phyloP scores from a whole-genome alignment of 164 flowering plant species.

The Vitis vinifera region ASM3070453v1 NC_081820.1:13096001-13096500 shows the following conservation, averaged over 20 bases:
- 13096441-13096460: too few relatives aligned
- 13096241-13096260: constrained; percentile 11
- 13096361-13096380: too few relatives aligned
- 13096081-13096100: constrained; percentile 53
- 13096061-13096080: constrained; percentile 75
- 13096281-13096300: constrained; percentile 63
- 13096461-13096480: too few relatives aligned
- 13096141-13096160: constrained; percentile 27
- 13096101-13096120: constrained; percentile 48
- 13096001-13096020: constrained; percentile 65
- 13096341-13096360: too few relatives aligned
- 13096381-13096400: too few relatives aligned
- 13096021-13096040: constrained; percentile 73
- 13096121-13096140: constrained; percentile 81
- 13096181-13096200: constrained; percentile 1
- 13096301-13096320: constrained; percentile 22
- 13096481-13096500: too few relatives aligned
- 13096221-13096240: too few relatives aligned
- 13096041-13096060: constrained; percentile 66
- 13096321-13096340: too few relatives aligned
- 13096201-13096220: too few relatives aligned
- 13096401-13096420: too few relatives aligned
- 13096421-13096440: too few relatives aligned
- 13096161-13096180: constrained; percentile 3
- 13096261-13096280: constrained; percentile 81